Conservation (phyloP, 768 basidiomycete species). For the Hysterangium stoloniferum region DNA sequence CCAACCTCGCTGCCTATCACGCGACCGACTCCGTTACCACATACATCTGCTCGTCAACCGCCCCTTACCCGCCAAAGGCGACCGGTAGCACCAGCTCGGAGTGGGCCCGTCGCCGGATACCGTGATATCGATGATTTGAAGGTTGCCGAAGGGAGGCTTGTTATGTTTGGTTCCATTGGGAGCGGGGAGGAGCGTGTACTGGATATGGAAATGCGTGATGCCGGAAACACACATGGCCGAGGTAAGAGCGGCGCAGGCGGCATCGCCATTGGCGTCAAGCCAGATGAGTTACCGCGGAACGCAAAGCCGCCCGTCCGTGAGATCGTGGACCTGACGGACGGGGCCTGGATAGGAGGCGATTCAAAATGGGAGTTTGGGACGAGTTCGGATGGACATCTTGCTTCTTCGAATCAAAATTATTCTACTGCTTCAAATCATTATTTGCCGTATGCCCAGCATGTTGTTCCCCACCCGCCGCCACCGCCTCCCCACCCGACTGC, state of each 20-base stretch:
- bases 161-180: slow-evolving; percentile 50
- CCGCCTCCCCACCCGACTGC: not conserved
- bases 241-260: not conserved
- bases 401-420: not conserved
- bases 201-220: slow-evolving; percentile 15
- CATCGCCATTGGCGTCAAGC: slow-evolving; percentile 40
- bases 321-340: slow-evolving; percentile 12
- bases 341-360: slow-evolving; percentile 10
- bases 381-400: slow-evolving; percentile 18
- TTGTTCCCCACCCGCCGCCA: not conserved
- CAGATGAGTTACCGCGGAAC: slow-evolving; percentile 29
- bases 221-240: slow-evolving; percentile 25
- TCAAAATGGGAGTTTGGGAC: slow-evolving; percentile 56
- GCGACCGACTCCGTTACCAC: slow-evolving; percentile 13
- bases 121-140: slow-evolving; percentile 21
- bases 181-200: slow-evolving; percentile 3
- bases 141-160: slow-evolving; percentile 13
- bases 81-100: slow-evolving; percentile 27
- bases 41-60: slow-evolving; percentile 14
- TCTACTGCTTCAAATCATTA: slow-evolving; percentile 13
- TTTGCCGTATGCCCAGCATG: slow-evolving; percentile 11
- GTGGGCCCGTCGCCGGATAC: slow-evolving; percentile 30
- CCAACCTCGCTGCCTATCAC: not conserved
- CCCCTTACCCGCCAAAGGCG: slow-evolving; percentile 19
- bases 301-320: slow-evolving; percentile 8